These are phyloP conservation scores for Artemisia princeps DNA, from an alignment of 140 eudicot species.

Conservation along the genomic window DNA sequence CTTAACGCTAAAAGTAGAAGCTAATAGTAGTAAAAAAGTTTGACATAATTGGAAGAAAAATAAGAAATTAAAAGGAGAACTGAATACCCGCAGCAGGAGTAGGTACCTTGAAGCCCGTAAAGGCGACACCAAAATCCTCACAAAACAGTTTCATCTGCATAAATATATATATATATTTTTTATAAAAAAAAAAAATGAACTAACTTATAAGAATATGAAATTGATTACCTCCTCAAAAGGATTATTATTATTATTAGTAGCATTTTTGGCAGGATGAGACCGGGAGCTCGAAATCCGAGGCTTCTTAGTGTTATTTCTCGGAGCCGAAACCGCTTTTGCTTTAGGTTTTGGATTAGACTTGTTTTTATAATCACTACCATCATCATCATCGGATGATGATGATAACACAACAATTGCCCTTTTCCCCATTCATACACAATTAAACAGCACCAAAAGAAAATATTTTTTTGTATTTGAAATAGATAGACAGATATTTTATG, in stretches of 20 bases:
- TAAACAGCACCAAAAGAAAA: background rate
- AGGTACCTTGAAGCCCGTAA: slow-evolving; percentile 61
- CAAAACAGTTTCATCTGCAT: slow-evolving; percentile 64
- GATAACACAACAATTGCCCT: slow-evolving; percentile 40
- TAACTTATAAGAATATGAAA: no score
- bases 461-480: background rate
- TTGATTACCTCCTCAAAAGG: slow-evolving; percentile 52
- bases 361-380: slow-evolving; percentile 13
- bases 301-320: slow-evolving; percentile 46
- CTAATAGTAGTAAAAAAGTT: no score
- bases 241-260: background rate
- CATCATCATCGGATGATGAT: slow-evolving; percentile 45
- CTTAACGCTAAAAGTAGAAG: no score
- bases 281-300: slow-evolving; percentile 38
- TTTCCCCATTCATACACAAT: slow-evolving; percentile 38
- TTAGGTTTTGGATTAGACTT: slow-evolving; percentile 29
- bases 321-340: slow-evolving; percentile 39
- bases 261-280: slow-evolving; percentile 32
- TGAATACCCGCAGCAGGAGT: slow-evolving; percentile 44
- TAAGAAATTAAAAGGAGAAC: no score
- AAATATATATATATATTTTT: no score
- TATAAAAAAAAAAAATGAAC: no score
- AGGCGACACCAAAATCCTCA: slow-evolving; percentile 68
- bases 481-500: background rate
- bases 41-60: no score